Conservation (phyloP, 306 rosid genomes). For the Quercus aquifolioides region DNA sequence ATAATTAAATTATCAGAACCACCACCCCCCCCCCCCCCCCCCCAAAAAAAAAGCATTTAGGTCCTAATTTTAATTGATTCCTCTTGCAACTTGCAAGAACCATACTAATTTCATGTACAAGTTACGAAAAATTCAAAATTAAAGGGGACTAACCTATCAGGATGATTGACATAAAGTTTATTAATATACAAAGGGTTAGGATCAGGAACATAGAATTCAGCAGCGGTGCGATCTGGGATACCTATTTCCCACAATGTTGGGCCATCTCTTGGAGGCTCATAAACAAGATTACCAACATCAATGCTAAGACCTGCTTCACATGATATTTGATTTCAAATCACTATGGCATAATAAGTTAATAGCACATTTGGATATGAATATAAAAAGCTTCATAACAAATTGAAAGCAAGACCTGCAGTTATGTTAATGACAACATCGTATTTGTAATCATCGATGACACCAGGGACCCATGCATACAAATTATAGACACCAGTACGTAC, state of each 20-base stretch:
- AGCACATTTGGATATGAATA: background rate
- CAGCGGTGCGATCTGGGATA: slow-evolving; percentile 79
- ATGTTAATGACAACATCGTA: slow-evolving; percentile 42
- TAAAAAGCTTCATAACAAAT: background rate
- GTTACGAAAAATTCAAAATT: slow-evolving; percentile 47
- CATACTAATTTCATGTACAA: no score
- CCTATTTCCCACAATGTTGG: slow-evolving; percentile 97
- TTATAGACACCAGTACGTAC: slow-evolving; percentile 53
- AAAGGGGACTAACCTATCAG: slow-evolving; percentile 54
- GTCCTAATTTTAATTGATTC: no score
- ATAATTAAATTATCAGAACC: no score
- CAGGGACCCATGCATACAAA: slow-evolving; percentile 77
- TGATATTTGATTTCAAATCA: slow-evolving; percentile 1
- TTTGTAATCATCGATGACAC: slow-evolving; percentile 71
- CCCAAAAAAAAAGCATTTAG: no score
- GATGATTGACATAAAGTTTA: slow-evolving; percentile 71
- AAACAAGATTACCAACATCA: slow-evolving; percentile 59
- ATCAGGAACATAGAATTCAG: slow-evolving; percentile 77
- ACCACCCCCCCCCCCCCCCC: no score
- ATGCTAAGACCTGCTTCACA: slow-evolving; percentile 41
- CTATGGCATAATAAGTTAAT: background rate
- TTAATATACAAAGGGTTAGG: slow-evolving; percentile 74
- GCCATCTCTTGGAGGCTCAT: slow-evolving; percentile 78
- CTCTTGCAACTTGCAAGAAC: no score
- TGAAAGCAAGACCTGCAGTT: slow-evolving; percentile 44